Evolutionary conservation across 148 eudicot genomes (phyloP), one percentile per base, ranked within the genome.

Genomic region (Vaccinium myrtillus): DNA sequence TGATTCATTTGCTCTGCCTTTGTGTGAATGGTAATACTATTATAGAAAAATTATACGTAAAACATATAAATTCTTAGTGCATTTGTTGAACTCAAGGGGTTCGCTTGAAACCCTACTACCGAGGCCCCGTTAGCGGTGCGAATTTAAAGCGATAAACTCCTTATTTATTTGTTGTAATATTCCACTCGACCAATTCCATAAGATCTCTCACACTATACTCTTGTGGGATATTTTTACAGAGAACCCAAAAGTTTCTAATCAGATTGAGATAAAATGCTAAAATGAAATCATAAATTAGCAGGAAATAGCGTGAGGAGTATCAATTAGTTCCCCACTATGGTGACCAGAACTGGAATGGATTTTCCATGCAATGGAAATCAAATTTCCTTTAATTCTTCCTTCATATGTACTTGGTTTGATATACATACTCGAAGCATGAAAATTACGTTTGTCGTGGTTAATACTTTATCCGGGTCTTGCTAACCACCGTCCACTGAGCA

Each of bases 341-440:
- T 70, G 75, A 70, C 75, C 43, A 30, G 75, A 70, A 13, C 30
- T 75, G 50, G 5, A 75, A 75, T 43, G 50, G 12, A 43, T 18
- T 43, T 75, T 48, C 15, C 27, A 21, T 75, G 78, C 51, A 19
- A 48, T 75, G 78, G 54, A 75, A 75, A 25, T 48, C 78, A 75
- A 75, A 23, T 75, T 75, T 49, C 23, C 55, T 46, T 75, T 13
- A 19, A 43, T 36, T 65, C 25, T 81, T 79, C 80, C n/a, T 21
- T 79, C 48, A 13, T 49, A 50, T 51, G 19, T 77, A 18, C 30
- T 50, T 77, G 12, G 12, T 53, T 49, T 23, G 82, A 36, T 58
- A 14, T 80, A 39, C 5, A 39, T 39, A 39, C 43, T 59, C 43
- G 23, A 80, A 10, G 27, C 25, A 56, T 56, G 50, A 23, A 56